Conservation (phyloP, 805 yeast genomes). For the Kuraishia capsulata region DNA sequence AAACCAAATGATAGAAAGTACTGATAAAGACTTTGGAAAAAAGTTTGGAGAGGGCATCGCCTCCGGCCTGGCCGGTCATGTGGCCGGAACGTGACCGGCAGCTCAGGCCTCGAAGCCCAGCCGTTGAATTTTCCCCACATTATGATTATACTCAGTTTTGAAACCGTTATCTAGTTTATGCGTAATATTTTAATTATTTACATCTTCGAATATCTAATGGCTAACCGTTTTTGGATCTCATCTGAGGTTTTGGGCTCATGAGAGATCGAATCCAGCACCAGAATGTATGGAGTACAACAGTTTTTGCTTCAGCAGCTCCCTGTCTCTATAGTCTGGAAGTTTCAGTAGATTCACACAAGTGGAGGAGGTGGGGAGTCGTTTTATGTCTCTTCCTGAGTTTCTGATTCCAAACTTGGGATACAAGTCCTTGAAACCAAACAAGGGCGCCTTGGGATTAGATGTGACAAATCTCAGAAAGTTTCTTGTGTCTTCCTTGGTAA, state of each 20-base stretch:
- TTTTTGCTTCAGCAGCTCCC: slow-evolving; percentile 47
- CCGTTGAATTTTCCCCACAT: too few species aligned
- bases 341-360: slow-evolving; percentile 87
- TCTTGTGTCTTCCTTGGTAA: slow-evolving; percentile 51
- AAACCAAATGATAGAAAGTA: neutral
- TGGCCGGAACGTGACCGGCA: too few species aligned
- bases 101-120: too few species aligned
- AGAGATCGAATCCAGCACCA: slow-evolving; percentile 82
- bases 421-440: slow-evolving; percentile 72
- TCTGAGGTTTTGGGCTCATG: too few species aligned
- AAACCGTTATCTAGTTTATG: too few species aligned
- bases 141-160: too few species aligned
- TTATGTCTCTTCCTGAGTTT: slow-evolving; percentile 45
- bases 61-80: too few species aligned
- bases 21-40: too few species aligned
- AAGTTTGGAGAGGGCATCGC: too few species aligned
- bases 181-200: too few species aligned
- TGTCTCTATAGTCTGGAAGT: slow-evolving; percentile 72
- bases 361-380: slow-evolving; percentile 80
- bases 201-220: too few species aligned
- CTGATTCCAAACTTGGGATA: slow-evolving; percentile 76
- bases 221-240: too few species aligned
- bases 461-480: slow-evolving; percentile 82
- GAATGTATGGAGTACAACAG: slow-evolving; percentile 71
- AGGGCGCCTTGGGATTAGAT: slow-evolving; percentile 85